These are phyloP conservation scores for Ceratocystis papillata DNA, from an alignment of 2,329 filamentous ascomycete species.

Conservation along the genomic window DNA sequence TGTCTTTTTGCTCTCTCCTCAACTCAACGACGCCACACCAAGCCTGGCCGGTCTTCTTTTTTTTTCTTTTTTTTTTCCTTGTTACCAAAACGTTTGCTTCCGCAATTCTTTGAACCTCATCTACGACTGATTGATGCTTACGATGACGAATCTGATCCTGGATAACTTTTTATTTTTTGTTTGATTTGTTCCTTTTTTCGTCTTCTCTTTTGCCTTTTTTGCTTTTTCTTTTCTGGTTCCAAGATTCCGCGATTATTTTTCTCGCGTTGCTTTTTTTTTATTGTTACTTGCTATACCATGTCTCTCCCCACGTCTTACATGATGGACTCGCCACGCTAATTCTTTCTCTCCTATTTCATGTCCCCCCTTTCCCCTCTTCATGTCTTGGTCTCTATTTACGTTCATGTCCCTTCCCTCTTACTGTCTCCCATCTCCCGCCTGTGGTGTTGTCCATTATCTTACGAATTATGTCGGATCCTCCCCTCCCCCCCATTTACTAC, in stretches of 20 bases:
- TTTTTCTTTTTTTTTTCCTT: neutral
- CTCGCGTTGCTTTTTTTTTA: conserved; percentile 9
- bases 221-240: neutral
- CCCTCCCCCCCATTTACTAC: neutral
- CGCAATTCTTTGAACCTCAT: conserved; percentile 21
- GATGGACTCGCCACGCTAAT: conserved; percentile 23
- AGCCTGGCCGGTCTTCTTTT: neutral
- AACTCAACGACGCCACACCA: neutral
- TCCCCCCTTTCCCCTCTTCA: neutral
- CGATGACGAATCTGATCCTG: conserved; percentile 22
- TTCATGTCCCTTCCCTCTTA: neutral
- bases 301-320: neutral
- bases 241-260: conserved; percentile 10
- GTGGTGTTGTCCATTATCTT: conserved; percentile 19
- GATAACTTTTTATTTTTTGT: neutral
- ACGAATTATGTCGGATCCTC: conserved; percentile 24
- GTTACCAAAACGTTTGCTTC: conserved; percentile 2
- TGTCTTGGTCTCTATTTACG: neutral
- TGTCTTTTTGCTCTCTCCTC: neutral
- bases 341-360: conserved; percentile 9
- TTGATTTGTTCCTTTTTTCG: neutral
- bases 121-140: conserved; percentile 23
- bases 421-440: neutral
- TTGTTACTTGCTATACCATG: conserved; percentile 15
- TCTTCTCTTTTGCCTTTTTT: neutral